These are phyloP conservation scores for Waitea zeae DNA, from an alignment of 1,284 basidiomycete genomes.

Conservation along the genomic window DNA sequence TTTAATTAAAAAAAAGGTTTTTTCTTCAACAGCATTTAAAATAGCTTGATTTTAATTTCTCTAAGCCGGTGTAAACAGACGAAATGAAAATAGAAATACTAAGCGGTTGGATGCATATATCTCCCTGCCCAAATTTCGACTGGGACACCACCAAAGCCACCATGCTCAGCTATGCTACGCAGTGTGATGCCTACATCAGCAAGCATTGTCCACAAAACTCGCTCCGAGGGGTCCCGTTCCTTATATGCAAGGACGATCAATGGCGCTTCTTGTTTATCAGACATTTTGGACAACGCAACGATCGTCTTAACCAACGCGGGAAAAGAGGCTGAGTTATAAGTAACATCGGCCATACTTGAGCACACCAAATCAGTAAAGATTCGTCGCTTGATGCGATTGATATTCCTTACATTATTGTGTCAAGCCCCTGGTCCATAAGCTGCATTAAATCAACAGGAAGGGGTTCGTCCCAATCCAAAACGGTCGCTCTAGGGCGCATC, in stretches of 20 bases:
- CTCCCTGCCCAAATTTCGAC: constrained; percentile 67
- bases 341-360: constrained; percentile 72
- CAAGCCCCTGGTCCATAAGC: no score
- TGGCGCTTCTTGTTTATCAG: constrained; percentile 15
- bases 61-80: no score
- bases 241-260: constrained; percentile 66
- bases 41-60: no score
- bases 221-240: constrained; percentile 58
- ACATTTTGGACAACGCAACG: constrained; percentile 19
- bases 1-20: no score
- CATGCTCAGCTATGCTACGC: constrained; percentile 30
- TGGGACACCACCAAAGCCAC: constrained; percentile 36
- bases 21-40: no score
- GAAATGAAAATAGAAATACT: no score
- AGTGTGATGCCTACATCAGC: constrained; percentile 31
- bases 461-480: constrained; percentile 63
- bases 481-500: constrained; percentile 20
- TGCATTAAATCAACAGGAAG: no score
- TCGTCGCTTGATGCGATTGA: no score
- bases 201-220: constrained; percentile 52
- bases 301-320: constrained; percentile 45
- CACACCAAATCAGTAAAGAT: background rate
- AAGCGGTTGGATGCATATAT: no score
- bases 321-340: constrained; percentile 79
- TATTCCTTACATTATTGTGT: no score